phyloP scores from a whole-genome alignment of 2,329 filamentous ascomycete genomes.

The Fusarium acutatum region DNA sequence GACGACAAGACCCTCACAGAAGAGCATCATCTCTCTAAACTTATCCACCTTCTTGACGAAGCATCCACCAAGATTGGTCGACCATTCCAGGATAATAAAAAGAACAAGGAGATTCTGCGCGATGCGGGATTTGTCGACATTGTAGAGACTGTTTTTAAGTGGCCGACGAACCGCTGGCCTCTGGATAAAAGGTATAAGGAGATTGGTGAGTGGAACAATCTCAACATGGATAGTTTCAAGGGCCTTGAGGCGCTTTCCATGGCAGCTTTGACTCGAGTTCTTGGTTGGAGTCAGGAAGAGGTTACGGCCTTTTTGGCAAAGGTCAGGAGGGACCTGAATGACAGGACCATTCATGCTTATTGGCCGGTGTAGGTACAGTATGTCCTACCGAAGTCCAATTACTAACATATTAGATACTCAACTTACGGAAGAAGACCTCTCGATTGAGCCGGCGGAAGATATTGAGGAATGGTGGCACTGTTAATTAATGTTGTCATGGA shows the following conservation, averaged over 20 bases:
- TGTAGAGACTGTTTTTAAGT: slow-evolving; percentile 25
- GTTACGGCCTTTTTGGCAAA: slow-evolving; percentile 7
- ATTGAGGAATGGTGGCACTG: not conserved
- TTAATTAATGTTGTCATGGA: not conserved
- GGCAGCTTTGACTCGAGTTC: slow-evolving; percentile 13
- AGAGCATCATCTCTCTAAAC: slow-evolving; percentile 1
- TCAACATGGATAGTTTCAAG: slow-evolving; percentile 20
- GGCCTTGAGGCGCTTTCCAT: slow-evolving; percentile 22
- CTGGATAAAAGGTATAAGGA: slow-evolving; percentile 25
- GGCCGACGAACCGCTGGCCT: slow-evolving; percentile 30
- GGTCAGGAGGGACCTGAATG: slow-evolving; percentile 25
- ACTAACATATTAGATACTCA: slow-evolving; percentile 7
- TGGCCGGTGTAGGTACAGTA: slow-evolving; percentile 20
- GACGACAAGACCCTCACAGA: slow-evolving; percentile 17
- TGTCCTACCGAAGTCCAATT: rapidly evolving
- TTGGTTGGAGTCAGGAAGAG: slow-evolving; percentile 20
- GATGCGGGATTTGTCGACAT: slow-evolving; percentile 21
- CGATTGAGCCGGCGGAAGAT: not conserved
- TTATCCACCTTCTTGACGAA: slow-evolving; percentile 7
- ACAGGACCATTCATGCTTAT: slow-evolving; percentile 30
- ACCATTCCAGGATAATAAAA: slow-evolving; percentile 22
- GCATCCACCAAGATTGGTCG: slow-evolving; percentile 22
- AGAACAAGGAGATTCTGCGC: slow-evolving; percentile 21
- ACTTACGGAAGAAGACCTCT: slow-evolving; percentile 5
- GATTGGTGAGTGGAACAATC: slow-evolving; percentile 21